Evolutionary conservation across 768 basidiomycete species (phyloP).

Genomic region (Pleurotus citrinopileatus): DNA sequence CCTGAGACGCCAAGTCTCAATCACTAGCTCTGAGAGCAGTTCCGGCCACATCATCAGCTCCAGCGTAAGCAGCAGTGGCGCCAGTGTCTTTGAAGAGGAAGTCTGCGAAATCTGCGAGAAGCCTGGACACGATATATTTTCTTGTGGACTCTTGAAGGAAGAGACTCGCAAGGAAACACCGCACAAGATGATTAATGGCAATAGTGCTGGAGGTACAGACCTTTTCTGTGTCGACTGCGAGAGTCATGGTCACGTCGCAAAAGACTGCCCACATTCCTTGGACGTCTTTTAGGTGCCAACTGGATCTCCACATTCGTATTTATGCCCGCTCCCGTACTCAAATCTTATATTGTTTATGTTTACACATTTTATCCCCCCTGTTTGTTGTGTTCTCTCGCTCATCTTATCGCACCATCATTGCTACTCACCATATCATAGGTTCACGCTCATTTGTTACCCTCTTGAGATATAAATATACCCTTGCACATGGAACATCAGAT

Average conservation of each 20-base stretch:
- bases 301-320: constrained; percentile 17
- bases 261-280: constrained; percentile 79
- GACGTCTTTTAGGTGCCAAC: constrained; percentile 68
- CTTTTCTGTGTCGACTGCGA: constrained; percentile 85
- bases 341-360: constrained; percentile 2
- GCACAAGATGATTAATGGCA: constrained; percentile 9
- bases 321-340: constrained; percentile 5
- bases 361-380: not conserved
- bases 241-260: constrained; percentile 69
- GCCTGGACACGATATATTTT: constrained; percentile 84
- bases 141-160: constrained; percentile 71
- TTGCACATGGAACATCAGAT: not conserved
- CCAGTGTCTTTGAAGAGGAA: constrained; percentile 28
- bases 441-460: constrained; percentile 7
- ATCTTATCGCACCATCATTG: constrained; percentile 5
- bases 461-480: constrained; percentile 1
- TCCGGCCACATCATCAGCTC: constrained; percentile 8
- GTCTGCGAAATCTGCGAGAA: constrained; percentile 87
- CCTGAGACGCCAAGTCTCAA: not conserved
- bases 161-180: constrained; percentile 33
- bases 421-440: not conserved
- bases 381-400: not conserved
- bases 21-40: constrained; percentile 20
- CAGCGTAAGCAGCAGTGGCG: constrained; percentile 20
- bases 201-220: constrained; percentile 14